Evolutionary conservation across 164 flowering plant species (phyloP).

Genomic region (Aristolochia contorta): DNA sequence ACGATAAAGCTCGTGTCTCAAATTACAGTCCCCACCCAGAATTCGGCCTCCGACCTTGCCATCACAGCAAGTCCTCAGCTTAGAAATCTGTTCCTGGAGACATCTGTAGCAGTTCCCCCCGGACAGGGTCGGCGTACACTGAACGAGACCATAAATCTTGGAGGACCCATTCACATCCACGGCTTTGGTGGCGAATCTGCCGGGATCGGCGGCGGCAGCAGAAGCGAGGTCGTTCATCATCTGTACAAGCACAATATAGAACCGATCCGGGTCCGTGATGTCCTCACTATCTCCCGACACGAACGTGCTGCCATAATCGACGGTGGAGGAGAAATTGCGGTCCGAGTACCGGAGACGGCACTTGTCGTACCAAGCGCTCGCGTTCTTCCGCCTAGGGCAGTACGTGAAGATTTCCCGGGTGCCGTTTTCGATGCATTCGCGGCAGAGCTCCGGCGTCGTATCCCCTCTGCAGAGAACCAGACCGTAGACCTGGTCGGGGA

Average conservation of each 20-base stretch:
- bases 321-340: background rate
- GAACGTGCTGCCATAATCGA: background rate
- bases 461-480: slow-evolving; percentile 5
- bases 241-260: background rate
- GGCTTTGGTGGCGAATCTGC: background rate
- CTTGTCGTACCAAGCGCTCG: background rate
- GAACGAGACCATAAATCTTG: background rate
- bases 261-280: background rate
- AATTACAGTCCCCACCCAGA: background rate
- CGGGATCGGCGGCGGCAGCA: background rate
- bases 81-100: background rate
- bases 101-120: background rate
- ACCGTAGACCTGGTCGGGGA: background rate
- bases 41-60: background rate
- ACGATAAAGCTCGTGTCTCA: background rate
- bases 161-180: background rate
- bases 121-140: background rate
- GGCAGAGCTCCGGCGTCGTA: background rate
- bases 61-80: background rate
- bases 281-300: background rate
- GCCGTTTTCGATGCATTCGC: background rate
- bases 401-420: background rate
- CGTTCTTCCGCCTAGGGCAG: background rate
- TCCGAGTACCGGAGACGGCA: slow-evolving; percentile 2
- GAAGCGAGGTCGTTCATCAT: background rate